Base-by-base conservation (phyloP, 208 protist genomes). In the Porcisia deanei region DNA sequence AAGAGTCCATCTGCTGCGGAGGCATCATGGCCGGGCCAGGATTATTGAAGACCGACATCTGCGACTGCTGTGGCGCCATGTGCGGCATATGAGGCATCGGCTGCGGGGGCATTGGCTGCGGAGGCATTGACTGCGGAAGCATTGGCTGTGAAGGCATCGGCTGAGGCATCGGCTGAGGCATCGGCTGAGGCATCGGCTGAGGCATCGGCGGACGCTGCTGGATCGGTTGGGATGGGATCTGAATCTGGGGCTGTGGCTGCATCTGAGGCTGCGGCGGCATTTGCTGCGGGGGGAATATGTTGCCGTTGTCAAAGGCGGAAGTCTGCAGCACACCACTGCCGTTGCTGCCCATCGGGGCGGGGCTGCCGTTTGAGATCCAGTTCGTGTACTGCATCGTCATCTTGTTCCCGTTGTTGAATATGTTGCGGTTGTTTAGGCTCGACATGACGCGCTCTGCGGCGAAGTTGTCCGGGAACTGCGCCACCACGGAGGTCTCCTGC, bases 381-480 rank as follows among this genome's bases (percentile, higher is more conserved):
- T 82, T 85, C 22, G 81, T 77, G 83, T 91, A 97, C 69, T 53
- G 81, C 73, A 97, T 96, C 18, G 75, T 57, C 93, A 97, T 96
- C 66, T 90, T 93, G 77, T 97, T 96, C 34, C 88, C 85, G 83
- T 96, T 89, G 75, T 93, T 92, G 82, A 91, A 97, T 76, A 97
- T 97, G 81, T 94, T 93, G 61, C 88, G 91, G 80, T 91, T 88
- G 81, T 96, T 95, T 22, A 95, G 83, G 55, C 73, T 86, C 22
- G 80, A 79, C 81, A 91, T 88, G 30, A 89, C 91, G 52, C 83
- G 84, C 75, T 94, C 84, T 18, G 93, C 90, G 37, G 86, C 80
- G 54, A 86, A 86, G 43, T 52, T 73, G 79, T 92, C 85, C 25
- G 79, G 73, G 59, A 97, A 95, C 77, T 94, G 91, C 14, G 83